These are phyloP conservation scores for Beauveria sp. DNA, from an alignment of 2,329 filamentous ascomycete genomes.

Conservation along the genomic window DNA sequence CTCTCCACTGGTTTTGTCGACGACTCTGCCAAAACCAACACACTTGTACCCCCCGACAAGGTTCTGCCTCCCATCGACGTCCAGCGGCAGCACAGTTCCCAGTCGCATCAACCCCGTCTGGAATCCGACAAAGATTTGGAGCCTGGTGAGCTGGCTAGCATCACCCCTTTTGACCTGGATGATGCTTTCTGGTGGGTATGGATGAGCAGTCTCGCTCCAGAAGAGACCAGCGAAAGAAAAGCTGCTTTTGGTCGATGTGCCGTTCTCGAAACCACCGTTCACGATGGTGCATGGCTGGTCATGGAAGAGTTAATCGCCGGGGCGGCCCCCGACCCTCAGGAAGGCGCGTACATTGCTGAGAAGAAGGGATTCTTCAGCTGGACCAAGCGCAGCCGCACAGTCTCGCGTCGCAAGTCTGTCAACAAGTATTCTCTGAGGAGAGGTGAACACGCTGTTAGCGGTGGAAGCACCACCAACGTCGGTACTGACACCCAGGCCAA, in stretches of 20 bases:
- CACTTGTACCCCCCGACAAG: conserved; percentile 87
- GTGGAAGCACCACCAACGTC: conserved; percentile 71
- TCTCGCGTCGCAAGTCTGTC: conserved; percentile 63
- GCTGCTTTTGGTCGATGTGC: conserved; percentile 91
- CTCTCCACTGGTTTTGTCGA: conserved; percentile 88
- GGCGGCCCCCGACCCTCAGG: conserved; percentile 74
- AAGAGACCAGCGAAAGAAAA: conserved; percentile 80
- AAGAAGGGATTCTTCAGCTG: conserved; percentile 94
- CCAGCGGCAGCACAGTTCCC: conserved; percentile 74
- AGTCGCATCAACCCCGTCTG: conserved; percentile 70
- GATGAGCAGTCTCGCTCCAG: conserved; percentile 91
- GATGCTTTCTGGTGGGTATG: conserved; percentile 99
- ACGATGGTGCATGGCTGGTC: conserved; percentile 78
- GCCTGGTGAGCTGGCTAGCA: conserved; percentile 90
- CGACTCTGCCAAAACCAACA: conserved; percentile 54
- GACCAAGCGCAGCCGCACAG: conserved; percentile 58
- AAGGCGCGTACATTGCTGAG: conserved; percentile 84
- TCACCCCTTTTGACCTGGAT: conserved; percentile 76
- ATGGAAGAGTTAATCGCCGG: conserved; percentile 96
- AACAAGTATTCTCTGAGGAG: conserved; percentile 51
- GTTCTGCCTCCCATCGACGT: conserved; percentile 76
- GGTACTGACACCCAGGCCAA: conserved; percentile 86
- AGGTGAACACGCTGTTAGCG: conserved; percentile 35
- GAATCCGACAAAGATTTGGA: conserved; percentile 64
- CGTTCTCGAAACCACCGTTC: conserved; percentile 79